Evolutionary conservation across 208 protist species (phyloP), one percentile per base, ranked within the genome.

Genomic region (Wallacemonas sp.): DNA sequence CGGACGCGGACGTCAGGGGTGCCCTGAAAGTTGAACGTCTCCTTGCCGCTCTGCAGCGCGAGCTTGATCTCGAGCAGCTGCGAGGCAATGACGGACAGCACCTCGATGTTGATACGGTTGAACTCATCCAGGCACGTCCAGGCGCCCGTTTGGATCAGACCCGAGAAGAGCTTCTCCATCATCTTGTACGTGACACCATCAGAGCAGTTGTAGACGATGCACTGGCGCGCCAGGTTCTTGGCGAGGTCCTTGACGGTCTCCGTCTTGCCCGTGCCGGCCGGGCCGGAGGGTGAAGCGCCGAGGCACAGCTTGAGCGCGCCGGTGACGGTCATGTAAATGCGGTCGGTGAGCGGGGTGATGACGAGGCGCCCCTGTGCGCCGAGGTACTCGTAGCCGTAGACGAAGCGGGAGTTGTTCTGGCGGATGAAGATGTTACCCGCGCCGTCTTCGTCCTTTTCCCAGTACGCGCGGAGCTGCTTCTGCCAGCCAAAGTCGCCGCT

Each of bases 41-140:
- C 90, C 62, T 81, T 72, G 21, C 80, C 72, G 63, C 88, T 93
- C 65, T 98, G 94, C 39, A 99, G 83, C 32, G 98, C 98, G 54
- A 94, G 68, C 74, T 97, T 97, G 63, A 99, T 98, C 64, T 97
- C 95, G 16, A 98, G 81, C 44, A 99, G 72, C 82, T 99, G 97
- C 55, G 97, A 96, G 12, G 98, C 98, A 83, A 99, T 98, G 29
- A 99, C 98, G 49, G 96, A 98, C 12, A 99, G 83, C 70, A 99
- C 98, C 81, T 99, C 98, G 71, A 99, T 98, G 83, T 99, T 98
- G 76, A 99, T 99, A 62, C 98, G 90, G 69, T 99, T 99, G 86
- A 99, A 99, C 85, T 99, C 98, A 80, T 99, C 98, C 56, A 99
- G 95, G 76, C 98, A 99, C n/a, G 94, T 92, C 98, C 98, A 99